Base-by-base conservation (phyloP, 1,139 yeast genomes). In the Magnusiomyces clavatus region DNA sequence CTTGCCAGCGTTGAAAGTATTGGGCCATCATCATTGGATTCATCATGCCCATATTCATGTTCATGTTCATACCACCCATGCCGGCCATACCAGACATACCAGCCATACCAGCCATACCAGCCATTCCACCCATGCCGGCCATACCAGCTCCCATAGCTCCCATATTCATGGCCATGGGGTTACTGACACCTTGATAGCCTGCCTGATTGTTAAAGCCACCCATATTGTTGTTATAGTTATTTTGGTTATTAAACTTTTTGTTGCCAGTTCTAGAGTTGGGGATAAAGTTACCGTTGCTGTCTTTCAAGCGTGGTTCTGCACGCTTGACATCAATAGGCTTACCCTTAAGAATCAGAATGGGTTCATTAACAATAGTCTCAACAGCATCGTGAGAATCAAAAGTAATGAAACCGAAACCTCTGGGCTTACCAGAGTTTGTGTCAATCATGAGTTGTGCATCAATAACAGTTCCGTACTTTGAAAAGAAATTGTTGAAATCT, bases 381-480 rank as follows among this genome's bases (percentile, higher is more conserved):
- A 92, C 97, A 12, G 97, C 97, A 51, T 85, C 92, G 38, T 96
- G 96, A 31, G 95, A 81, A 64, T 92, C 98, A 69, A 86, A 92
- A 10, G 99, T 92, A 58, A 92, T 92, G 69, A 92, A 92, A 0
- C 99, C 99, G 69, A 92, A 92, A 34, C 99, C 99, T 73, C 98
- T 80, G 2, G 97, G 90, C 65, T 96, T 81, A 55, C 98, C 98
- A 6, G 97, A 88, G 67, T 92, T 97, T 70, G 92, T 94, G 69
- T 92, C 97, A 63, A 94, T 80, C 99, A 92, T 92, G 59, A 92
- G 78, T 70, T 92, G 97, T 46, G 97, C 96, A 71, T 94, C 98
- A 61, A 92, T 86, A 56, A 92, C 94, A 47, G 83, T 82, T 62
- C 98, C 98, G 69, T 86, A 92, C 69, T 85, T 86, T 50, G 89